Base-by-base conservation (phyloP, 225 moss, liverwort and hornwort species). In the Polytrichum commune region DNA sequence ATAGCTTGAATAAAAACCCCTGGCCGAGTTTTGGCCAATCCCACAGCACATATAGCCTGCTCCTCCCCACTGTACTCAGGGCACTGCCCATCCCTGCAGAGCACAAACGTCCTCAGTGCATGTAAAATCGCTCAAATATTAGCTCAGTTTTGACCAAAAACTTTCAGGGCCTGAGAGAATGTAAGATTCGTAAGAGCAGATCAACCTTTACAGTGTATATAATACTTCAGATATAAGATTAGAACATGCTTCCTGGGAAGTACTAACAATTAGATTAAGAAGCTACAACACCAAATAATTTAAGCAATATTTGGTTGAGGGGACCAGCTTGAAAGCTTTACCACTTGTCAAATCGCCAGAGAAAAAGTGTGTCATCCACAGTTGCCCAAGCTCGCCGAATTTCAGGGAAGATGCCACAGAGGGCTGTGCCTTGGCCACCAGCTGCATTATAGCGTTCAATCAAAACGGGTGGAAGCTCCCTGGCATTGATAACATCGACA, bases 311-410 rank as follows among this genome's bases (percentile, higher is more conserved):
- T 46, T 4, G 16, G 16, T 46, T 16, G 46, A 46, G 46, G 46
- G 46, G 46, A 46, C 46, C 46, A 46, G 46, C 26, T 61, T 22
- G 26, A 23, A 61, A 22, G 3, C 24, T 83, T 75, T 88, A 98
- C 98, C 98, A 98, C 81, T 93, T 98, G 83, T 98, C 98, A 73
- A 98, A 98, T 61, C 95, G 88, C 98, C 95, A 98, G 68, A 98
- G 82, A 73, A 98, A 98, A 33, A 98, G 84, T 38, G 98, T 98
- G 77, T 98, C 93, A 68, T 98, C 95, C 57, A 98, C 98, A 22
- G 95, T 95, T 28, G 98, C 98, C 98, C 98, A 98, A 6, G 95
- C 92, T 81, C 98, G 90, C 70, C 98, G 84, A 32, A 98, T 98
- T 66, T 93, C 84, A 5, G 95, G 93, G 68, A 98, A 98, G 67